Percentiles rank a stretch among this genome's conserved stretches.
Conservation (phyloP, 352 stramenopile species). For the Globisporangium nodosum region DNA sequence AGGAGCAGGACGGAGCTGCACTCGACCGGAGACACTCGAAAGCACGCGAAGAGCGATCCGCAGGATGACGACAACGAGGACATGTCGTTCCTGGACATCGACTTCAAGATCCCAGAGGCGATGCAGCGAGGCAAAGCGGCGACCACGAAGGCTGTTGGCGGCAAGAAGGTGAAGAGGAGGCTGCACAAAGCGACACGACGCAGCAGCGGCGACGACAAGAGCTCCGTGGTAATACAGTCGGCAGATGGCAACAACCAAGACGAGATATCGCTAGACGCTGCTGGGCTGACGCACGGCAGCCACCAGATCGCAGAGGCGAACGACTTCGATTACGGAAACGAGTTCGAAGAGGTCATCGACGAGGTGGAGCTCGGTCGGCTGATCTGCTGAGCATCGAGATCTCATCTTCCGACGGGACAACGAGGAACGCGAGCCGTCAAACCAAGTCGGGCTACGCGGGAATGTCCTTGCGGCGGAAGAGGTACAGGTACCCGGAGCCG, state of each 20-base stretch:
- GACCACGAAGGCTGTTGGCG: background rate
- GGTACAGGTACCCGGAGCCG: constrained; percentile 95
- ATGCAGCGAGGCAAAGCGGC: constrained; percentile 18
- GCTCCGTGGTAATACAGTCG: background rate
- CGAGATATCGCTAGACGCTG: constrained; percentile 5
- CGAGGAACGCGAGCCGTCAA: background rate
- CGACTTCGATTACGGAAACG: constrained; percentile 62
- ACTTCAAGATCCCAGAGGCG: constrained; percentile 32
- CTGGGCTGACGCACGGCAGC: background rate
- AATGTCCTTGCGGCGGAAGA: constrained; percentile 78
- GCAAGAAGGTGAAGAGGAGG: constrained; percentile 6
- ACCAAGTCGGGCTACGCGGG: constrained; percentile 7
- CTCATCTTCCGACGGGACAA: background rate
- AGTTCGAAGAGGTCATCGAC: constrained; percentile 83
- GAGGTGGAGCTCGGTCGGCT: constrained; percentile 49
- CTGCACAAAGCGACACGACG: background rate
- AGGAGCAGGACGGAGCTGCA: constrained; percentile 6
- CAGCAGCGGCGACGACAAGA: background rate
- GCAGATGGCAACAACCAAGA: constrained; percentile 17
- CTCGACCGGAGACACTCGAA: background rate
- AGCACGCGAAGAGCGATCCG: background rate
- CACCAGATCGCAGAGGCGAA: constrained; percentile 16
- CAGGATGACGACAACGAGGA: constrained; percentile 27
- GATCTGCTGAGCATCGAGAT: constrained; percentile 29
- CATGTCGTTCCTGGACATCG: constrained; percentile 42